phyloP scores from a whole-genome alignment of 2,329 filamentous ascomycete genomes.

The Pseudopithomyces maydicus region DNA sequence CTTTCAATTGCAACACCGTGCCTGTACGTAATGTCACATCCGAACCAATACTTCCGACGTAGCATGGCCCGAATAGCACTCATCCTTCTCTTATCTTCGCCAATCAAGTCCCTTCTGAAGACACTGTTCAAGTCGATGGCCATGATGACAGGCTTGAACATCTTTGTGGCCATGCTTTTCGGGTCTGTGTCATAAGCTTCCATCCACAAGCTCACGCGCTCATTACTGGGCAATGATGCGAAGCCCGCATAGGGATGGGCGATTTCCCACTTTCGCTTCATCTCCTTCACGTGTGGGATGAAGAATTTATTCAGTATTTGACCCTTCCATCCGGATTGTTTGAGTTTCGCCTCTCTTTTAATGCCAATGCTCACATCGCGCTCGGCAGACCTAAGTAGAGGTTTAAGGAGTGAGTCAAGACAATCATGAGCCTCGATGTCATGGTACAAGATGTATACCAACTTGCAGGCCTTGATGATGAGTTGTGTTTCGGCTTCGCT shows the following conservation, averaged over 20 bases:
- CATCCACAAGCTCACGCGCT: conserved; percentile 6
- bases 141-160: conserved; percentile 9
- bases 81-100: conserved; percentile 5
- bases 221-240: background rate
- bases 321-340: conserved; percentile 5
- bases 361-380: background rate
- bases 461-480: conserved; percentile 4
- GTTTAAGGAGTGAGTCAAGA: background rate
- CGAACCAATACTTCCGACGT: conserved; percentile 10
- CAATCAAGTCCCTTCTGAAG: background rate
- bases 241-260: conserved; percentile 4
- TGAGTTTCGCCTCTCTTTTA: background rate
- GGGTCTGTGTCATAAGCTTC: conserved; percentile 9
- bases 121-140: background rate
- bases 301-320: conserved; percentile 8
- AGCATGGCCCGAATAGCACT: conserved; percentile 4
- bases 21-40: conserved; percentile 6
- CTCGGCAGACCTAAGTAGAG: background rate
- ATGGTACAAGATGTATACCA: conserved; percentile 8
- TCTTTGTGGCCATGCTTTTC: background rate
- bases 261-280: conserved; percentile 7
- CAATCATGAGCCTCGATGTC: background rate
- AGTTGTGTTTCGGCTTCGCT: background rate
- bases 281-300: conserved; percentile 6
- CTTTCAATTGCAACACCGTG: background rate